Base-by-base conservation (phyloP, 2,329 filamentous ascomycete species). In the Fusarium aywerte region DNA sequence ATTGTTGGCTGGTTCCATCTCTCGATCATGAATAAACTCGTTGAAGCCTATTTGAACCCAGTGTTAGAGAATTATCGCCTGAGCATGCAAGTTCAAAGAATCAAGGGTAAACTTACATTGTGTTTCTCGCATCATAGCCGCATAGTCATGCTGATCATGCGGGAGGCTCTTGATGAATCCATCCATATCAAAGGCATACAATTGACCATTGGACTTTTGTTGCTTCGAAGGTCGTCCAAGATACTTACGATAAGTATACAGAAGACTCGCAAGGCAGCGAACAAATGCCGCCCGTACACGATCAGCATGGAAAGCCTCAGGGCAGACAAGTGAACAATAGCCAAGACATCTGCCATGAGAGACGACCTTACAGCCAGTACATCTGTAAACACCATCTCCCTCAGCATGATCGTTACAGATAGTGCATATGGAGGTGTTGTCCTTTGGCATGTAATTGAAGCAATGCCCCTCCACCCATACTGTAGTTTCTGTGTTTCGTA, bases 401-500 rank as follows among this genome's bases (percentile, higher is more conserved):
- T 89, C 86, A 0, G 90, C 86, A 62, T 87, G 89, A 44, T 95
- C 92, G 43, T 93, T 90, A 74, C 92, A 96, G 45, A 95, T 85
- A 2, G 87, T 87, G 76, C 92, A 96, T 7, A 83, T 81, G 0
- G 86, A 87, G 36, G 83, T 82, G 15, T 80, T 80, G 69, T 94
- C 91, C 16, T 84, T 80, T 1, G 81, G 74, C 52, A 83, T 82
- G 83, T 87, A 91, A 61, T 89, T 86, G 79, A 96, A 87, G 77
- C 91, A 94, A 79, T 96, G 92, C 0, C 92, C 92, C 77, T 96
- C 92, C 2, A 93, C 90, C 92, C 92, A 96, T 45, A 92, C 88
- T 1, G 86, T 92, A 2, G 89, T 92, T 45, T 93, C 90, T 1
- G 91, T 93, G 73, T 95, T 92, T 44, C 84, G 83, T 9, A 95